These are phyloP conservation scores for Thuja plicata DNA, from an alignment of 83 land plant species.

Conservation along the genomic window DNA sequence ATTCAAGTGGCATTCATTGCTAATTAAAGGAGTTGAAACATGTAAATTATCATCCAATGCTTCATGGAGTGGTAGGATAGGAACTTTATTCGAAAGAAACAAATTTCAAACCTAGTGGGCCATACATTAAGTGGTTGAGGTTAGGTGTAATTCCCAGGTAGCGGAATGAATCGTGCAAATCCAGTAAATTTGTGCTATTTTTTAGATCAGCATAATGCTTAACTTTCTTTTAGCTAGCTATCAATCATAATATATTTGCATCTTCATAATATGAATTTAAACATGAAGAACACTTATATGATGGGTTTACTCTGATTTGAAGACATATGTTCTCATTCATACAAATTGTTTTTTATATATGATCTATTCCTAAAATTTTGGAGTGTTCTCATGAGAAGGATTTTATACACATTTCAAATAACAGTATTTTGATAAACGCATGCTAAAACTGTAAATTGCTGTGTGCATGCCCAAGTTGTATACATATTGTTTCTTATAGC, in stretches of 20 bases:
- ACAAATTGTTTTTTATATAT: too few species aligned
- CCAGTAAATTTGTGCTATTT: neutral
- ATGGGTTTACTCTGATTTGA: too few species aligned
- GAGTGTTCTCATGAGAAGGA: neutral
- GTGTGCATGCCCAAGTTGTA: neutral
- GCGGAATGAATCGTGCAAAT: neutral
- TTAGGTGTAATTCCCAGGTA: neutral
- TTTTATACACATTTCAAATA: too few species aligned
- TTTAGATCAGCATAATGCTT: neutral
- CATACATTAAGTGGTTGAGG: neutral
- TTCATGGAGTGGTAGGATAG: neutral
- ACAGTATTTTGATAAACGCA: too few species aligned
- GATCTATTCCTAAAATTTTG: neutral
- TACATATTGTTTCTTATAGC: neutral
- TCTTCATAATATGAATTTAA: too few species aligned
- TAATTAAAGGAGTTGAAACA: neutral
- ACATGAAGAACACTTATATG: neutral
- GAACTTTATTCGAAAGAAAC: neutral
- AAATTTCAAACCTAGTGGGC: neutral
- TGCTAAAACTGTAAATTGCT: neutral
- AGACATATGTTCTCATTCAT: neutral
- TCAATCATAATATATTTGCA: too few species aligned
- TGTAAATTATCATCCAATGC: neutral
- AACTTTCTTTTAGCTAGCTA: too few species aligned
- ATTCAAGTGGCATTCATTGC: neutral